Base-by-base conservation (phyloP, 768 basidiomycete genomes). In the Plicaturopsis crispa region DNA sequence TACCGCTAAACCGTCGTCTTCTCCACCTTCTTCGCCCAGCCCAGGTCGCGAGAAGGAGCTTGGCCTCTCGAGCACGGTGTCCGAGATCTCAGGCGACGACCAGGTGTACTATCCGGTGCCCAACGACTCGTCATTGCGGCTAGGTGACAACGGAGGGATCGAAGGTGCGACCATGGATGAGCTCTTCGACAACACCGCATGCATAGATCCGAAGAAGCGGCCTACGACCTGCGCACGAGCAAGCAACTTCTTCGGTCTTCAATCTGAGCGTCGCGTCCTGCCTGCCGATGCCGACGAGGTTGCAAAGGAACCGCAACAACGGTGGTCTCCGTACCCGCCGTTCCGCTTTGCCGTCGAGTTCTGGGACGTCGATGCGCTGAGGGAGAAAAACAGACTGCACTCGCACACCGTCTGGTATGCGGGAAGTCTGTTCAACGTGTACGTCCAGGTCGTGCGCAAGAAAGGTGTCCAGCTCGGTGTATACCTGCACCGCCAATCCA, bases 391-490 rank as follows among this genome's bases (percentile, higher is more conserved):
- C 36, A 70, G 89, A 12, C 58, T 87, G 36, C 80, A 93, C 56
- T 88, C 85, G 6, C 77, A 80, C 39, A 96, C 91, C 3, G 70
- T 93, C 38, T 92, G 87, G 77, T 87, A 91, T 53, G 90, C 84
- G 2, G 92, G 92, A 6, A 88, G 76, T 49, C 63, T 87, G 50
- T 92, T 80, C 67, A 90, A 90, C 46, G 78, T 90, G 2, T 94
- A 93, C 50, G 80, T 92, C 31, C 90, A 94, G 55, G 71, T 91
- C 32, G 80, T 90, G 35, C 75, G 80, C 47, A 88, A 86, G 73
- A 93, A 93, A 56, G 45, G 46, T 13, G 65, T 61, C 2, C 63
- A 69, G 38, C 66, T 94, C 2, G 92, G 92, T 1, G 77, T 94
- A 21, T 94, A 94, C 51, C 69, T 94, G 2, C 88, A 92, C 53